Evolutionary conservation across 768 basidiomycete species (phyloP).

Genomic region (Russula abietina): DNA sequence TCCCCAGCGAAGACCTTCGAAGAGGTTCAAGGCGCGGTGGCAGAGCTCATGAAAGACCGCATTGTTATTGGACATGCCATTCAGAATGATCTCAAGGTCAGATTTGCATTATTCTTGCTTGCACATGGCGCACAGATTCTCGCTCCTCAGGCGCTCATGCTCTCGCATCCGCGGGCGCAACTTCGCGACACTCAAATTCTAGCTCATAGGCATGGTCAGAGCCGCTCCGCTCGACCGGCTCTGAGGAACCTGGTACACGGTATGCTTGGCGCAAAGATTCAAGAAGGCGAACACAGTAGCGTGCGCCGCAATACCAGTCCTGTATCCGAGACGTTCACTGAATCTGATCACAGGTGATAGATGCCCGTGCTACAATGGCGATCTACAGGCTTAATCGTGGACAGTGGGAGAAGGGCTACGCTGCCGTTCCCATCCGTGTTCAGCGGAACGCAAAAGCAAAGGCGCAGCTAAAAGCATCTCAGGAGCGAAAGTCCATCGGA

Average conservation of each 20-base stretch:
- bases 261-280: constrained; percentile 75
- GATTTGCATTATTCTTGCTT: constrained; percentile 36
- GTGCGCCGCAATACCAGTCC: constrained; percentile 41
- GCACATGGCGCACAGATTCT: constrained; percentile 4
- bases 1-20: constrained; percentile 67
- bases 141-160: constrained; percentile 50
- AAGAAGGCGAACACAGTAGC: constrained; percentile 85
- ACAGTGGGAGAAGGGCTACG: constrained; percentile 58
- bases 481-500: neutral
- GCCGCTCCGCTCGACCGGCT: constrained; percentile 61
- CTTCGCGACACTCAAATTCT: constrained; percentile 68
- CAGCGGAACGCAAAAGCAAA: neutral
- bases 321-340: neutral
- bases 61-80: constrained; percentile 89
- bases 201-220: constrained; percentile 52
- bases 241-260: constrained; percentile 74
- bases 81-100: constrained; percentile 85
- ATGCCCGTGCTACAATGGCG: constrained; percentile 94
- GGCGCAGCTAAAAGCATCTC: constrained; percentile 5
- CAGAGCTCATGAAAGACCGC: constrained; percentile 67
- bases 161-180: constrained; percentile 60
- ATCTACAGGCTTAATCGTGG: constrained; percentile 78
- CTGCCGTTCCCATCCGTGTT: constrained; percentile 12
- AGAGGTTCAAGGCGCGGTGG: constrained; percentile 72
- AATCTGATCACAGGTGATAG: constrained; percentile 57